Base-by-base conservation (phyloP, 192 early-diverging fungal species). In the Coemansia aciculifera region DNA sequence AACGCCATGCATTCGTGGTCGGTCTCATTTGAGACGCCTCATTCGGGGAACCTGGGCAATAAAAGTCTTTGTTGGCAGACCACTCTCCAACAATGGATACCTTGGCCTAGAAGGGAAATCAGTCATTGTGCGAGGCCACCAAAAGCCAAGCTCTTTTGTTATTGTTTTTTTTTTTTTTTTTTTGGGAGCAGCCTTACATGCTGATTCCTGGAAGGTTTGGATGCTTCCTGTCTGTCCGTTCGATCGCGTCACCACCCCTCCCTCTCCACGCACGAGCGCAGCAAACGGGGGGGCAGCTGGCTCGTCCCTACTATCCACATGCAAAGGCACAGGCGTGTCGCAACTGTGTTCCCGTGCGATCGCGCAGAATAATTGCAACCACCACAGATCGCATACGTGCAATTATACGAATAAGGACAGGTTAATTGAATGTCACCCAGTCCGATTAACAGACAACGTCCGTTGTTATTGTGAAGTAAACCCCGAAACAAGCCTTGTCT, bases 341-440 rank as follows among this genome's bases (percentile, higher is more conserved):
- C 32, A 15, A n/a, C 32, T 13, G 29, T 34, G 59, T 39, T 60
- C 59, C 59, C 36, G 34, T 39, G 59, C 34, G 59, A 60, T 60
- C 21, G 59, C 59, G 59, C 59, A 60, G 59, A 37, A 60, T 39
- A 38, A 60, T 39, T 59, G 49, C 49, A 52, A 29, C 49, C 51
- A 27, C 51, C 24, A 52, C 27, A 34, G 31, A 34, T 56, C 31
- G 27, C 51, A 54, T 54, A 54, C 51, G 24, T 24, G 23, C 51
- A 54, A 54, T 54, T 54, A 32, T 5, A 56, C 27, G 29, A 32
- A 56, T 27, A 56, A 56, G 52, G 52, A 15, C 5, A 31, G 21
- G 27, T 13, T 27, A 54, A 31, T 29, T 29, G 51, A 12, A 9
- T 3, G 51, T 6, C 52, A 19, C 17, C 1, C 51, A 52, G 49